Evolutionary conservation across 495 filamentous ascomycete genomes (phyloP).

Genomic region (Penicillium longicatenatum): DNA sequence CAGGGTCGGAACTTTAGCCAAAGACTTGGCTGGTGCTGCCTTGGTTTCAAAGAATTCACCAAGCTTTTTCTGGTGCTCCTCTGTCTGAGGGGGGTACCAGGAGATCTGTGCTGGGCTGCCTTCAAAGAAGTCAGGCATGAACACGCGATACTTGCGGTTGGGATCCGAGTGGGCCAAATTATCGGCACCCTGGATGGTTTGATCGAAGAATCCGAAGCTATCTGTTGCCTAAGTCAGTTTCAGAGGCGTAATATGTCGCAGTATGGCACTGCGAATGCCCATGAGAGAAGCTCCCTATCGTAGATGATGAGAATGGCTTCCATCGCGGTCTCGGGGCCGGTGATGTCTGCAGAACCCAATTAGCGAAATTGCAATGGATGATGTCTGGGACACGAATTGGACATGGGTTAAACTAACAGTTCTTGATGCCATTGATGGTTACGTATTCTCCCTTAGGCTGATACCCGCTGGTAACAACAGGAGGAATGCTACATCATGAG

Average conservation of each 20-base stretch:
- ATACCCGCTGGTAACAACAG: neutral
- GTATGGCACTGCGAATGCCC: too few species aligned
- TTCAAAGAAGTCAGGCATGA: neutral
- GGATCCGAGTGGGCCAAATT: neutral
- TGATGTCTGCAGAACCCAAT: neutral
- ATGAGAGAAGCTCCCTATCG: too few species aligned
- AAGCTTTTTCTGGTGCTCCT: neutral
- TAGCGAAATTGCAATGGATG: too few species aligned
- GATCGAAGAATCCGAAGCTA: neutral
- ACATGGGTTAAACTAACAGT: neutral
- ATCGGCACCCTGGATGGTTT: neutral
- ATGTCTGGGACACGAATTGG: neutral
- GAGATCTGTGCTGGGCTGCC: neutral
- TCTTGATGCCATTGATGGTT: neutral
- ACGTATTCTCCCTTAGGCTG: neutral
- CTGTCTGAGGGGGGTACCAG: neutral
- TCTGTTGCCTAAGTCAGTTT: too few species aligned
- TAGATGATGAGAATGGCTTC: neutral
- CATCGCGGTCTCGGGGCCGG: neutral
- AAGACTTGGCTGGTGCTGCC: too few species aligned
- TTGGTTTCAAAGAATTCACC: neutral
- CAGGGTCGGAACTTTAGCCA: too few species aligned
- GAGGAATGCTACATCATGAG: too few species aligned
- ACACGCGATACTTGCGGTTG: neutral
- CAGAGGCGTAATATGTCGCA: too few species aligned